Base-by-base conservation (phyloP, 2,329 filamentous ascomycete species). In the Neonectria coccinea region DNA sequence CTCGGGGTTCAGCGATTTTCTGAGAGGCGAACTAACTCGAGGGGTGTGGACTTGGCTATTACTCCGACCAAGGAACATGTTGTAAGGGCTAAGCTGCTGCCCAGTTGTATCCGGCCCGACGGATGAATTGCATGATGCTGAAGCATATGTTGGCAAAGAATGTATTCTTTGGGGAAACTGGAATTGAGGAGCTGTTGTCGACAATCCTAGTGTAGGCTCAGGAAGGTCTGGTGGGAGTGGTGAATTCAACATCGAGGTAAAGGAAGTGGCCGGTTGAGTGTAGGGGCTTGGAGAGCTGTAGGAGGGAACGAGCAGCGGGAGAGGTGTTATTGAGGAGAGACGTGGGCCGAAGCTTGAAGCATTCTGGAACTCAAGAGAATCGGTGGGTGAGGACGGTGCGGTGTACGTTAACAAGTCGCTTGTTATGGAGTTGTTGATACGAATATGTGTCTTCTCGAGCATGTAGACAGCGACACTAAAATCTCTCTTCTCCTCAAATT, bases 381-480 rank as follows among this genome's bases (percentile, higher is more conserved):
- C 18, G 10, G 31, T 48, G 2, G 39, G 45, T 22, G 27, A 54
- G 25, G 33, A 22, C 45, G 44, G 53, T 29, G 50, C 8, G 2
- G 9, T 5, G 33, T 18, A 9, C 25, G 41, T 45, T 16, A 63
- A 42, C n/a, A 62, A 44, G 9, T 59, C 47, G 20, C 8, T 48
- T 1, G 64, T 59, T 39, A 65, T 62, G 22, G 66, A 57, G 4
- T 74, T 67, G 31, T 66, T 65, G 41, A 78, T 64, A 5, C 18
- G 29, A 36, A 81, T 77, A 9, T 76, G 75, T 12, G 73, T 67
- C 55, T 73, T 77, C 36, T 75, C 69, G 1, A 81, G 69, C 55
- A 78, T 71, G 50, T 71, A 79, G 5, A 76, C 68, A 2, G 75
- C 64, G 16, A 80, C 57, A 25, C 64, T 71, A 39, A 80, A 79